Conservation (phyloP, 768 basidiomycete species). For the Pleurotus tuoliensis region DNA sequence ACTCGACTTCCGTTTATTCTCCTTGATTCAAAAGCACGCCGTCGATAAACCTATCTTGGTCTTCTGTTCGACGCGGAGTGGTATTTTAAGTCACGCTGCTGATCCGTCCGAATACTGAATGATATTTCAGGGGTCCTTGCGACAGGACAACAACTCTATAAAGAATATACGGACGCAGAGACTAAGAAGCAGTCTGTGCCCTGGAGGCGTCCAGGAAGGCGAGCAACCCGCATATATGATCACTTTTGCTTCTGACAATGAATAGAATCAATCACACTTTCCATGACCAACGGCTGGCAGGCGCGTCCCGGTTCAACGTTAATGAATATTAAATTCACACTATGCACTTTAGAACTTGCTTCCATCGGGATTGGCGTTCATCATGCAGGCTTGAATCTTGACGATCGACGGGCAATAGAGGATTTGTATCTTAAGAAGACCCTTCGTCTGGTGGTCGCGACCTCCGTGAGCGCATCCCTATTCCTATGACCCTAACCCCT, state of each 20-base stretch:
- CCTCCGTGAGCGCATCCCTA: constrained; percentile 56
- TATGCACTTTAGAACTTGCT: constrained; percentile 48
- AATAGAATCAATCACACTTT: constrained; percentile 54
- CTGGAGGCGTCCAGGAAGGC: constrained; percentile 66
- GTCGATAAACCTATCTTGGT: constrained; percentile 81
- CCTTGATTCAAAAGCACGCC: constrained; percentile 68
- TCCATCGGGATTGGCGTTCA: constrained; percentile 80
- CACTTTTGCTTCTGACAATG: constrained; percentile 1
- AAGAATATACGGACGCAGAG: constrained; percentile 61
- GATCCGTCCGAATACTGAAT: background rate
- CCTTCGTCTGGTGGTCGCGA: constrained; percentile 71
- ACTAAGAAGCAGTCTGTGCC: constrained; percentile 50
- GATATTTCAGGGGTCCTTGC: constrained; percentile 43
- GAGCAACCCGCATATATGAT: constrained; percentile 7
- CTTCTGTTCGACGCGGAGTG: constrained; percentile 87
- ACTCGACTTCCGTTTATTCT: constrained; percentile 72
- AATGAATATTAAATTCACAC: background rate
- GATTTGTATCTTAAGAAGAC: constrained; percentile 61
- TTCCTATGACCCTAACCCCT: constrained; percentile 8
- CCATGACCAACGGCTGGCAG: constrained; percentile 62
- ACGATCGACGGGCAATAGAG: constrained; percentile 75
- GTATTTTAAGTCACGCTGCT: constrained; percentile 26
- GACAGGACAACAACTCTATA: constrained; percentile 75
- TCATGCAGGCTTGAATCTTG: constrained; percentile 78
- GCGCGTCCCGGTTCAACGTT: constrained; percentile 30